Conservation (phyloP, 2,329 filamentous ascomycete species). For the Aureobasidium sp. region DNA sequence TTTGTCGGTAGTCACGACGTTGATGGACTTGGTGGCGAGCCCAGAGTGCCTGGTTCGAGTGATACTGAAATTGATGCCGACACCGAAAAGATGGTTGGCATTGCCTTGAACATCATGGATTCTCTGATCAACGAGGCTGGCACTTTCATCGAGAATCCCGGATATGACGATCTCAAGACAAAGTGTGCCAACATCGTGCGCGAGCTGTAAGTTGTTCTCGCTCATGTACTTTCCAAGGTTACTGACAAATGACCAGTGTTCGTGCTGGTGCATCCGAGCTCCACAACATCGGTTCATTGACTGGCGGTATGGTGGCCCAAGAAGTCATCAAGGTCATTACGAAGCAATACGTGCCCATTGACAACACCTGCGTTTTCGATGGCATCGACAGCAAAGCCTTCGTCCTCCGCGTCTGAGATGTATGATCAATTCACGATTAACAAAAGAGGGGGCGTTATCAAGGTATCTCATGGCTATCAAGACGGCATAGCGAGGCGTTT, state of each 20-base stretch:
- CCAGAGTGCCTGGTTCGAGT: conserved; percentile 29
- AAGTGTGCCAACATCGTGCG: conserved; percentile 29
- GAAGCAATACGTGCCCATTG: conserved; percentile 56
- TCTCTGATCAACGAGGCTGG: conserved; percentile 35
- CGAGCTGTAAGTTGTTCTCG: conserved; percentile 33
- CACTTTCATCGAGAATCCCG: conserved; percentile 32
- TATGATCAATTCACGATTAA: not conserved
- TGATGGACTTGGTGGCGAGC: conserved; percentile 25
- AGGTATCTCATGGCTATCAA: not conserved
- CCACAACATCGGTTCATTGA: conserved; percentile 83
- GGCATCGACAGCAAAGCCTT: conserved; percentile 49
- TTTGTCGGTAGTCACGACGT: conserved; percentile 34
- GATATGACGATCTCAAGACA: conserved; percentile 30
- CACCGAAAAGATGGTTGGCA: conserved; percentile 32
- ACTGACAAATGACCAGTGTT: conserved; percentile 35
- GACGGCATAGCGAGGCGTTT: conserved; percentile 8
- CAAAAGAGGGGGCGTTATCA: not conserved
- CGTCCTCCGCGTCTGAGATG: conserved; percentile 31
- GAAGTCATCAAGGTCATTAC: conserved; percentile 86
- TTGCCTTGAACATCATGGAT: conserved; percentile 34
- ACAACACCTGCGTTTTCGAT: conserved; percentile 57
- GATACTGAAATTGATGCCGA: conserved; percentile 28
- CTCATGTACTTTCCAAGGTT: not conserved
- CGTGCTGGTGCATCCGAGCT: conserved; percentile 77
- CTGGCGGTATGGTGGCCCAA: conserved; percentile 90